These are phyloP conservation scores for Sicyos baderoa DNA, from an alignment of 306 rosid species.

Conservation along the genomic window DNA sequence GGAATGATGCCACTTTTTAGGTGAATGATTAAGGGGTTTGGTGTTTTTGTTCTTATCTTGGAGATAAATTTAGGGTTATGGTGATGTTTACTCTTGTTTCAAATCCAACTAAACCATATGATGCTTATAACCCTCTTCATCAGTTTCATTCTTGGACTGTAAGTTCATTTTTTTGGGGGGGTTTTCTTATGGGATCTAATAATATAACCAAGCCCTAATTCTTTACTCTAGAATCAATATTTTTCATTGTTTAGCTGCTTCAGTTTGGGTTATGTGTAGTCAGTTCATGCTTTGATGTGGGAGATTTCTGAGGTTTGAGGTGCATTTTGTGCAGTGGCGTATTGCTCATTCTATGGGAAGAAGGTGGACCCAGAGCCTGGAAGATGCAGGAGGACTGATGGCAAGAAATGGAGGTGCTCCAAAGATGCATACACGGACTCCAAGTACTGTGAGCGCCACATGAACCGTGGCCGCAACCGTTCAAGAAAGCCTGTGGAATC, in stretches of 20 bases:
- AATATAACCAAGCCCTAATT: neutral
- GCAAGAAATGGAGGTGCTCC: conserved; percentile 86
- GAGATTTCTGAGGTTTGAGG: conserved; percentile 7
- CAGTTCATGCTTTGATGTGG: neutral
- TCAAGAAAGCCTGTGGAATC: conserved; percentile 99
- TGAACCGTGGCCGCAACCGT: conserved; percentile 94
- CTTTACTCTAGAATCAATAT: neutral
- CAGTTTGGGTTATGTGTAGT: neutral
- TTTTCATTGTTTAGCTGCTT: neutral
- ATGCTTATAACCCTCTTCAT: neutral
- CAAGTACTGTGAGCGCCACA: conserved; percentile 89
- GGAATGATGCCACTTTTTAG: neutral
- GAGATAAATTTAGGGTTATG: neutral
- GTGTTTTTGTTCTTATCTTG: neutral
- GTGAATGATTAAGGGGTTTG: conserved; percentile 1
- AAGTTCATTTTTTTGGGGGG: too few relatives aligned
- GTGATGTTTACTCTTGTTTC: too few relatives aligned
- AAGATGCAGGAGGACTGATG: conserved; percentile 84
- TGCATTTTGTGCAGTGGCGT: conserved; percentile 43
- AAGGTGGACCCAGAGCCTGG: conserved; percentile 94
- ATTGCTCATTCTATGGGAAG: conserved; percentile 70
- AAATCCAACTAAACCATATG: too few relatives aligned
- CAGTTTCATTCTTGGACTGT: neutral
- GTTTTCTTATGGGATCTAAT: neutral
- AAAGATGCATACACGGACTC: conserved; percentile 82